Evolutionary conservation across 768 basidiomycete genomes (phyloP).

Genomic region (Pleurotus sapidus): DNA sequence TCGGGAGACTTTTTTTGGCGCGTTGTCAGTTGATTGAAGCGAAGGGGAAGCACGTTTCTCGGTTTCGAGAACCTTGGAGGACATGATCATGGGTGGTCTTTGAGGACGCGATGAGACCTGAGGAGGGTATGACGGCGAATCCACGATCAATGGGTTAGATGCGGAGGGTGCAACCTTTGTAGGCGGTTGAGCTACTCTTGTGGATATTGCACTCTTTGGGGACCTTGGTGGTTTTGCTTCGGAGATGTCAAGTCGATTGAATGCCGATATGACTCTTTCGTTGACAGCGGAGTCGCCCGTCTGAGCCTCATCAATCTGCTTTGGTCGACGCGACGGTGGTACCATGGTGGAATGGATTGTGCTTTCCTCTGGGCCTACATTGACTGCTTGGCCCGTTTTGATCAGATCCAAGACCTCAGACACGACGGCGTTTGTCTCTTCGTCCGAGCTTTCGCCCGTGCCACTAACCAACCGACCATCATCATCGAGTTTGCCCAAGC

Average conservation of each 20-base stretch:
- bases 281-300: neutral
- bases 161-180: slow-evolving; percentile 10
- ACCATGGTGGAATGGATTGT: slow-evolving; percentile 8
- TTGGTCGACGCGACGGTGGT: slow-evolving; percentile 25
- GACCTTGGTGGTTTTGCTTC: slow-evolving; percentile 1
- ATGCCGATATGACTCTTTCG: neutral
- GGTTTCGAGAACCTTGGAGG: slow-evolving; percentile 21
- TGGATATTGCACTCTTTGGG: slow-evolving; percentile 6
- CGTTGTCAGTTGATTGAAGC: slow-evolving; percentile 27
- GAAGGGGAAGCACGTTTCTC: slow-evolving; percentile 7
- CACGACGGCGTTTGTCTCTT: slow-evolving; percentile 46
- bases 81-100: slow-evolving; percentile 25
- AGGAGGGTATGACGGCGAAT: slow-evolving; percentile 19
- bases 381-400: slow-evolving; percentile 48
- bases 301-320: slow-evolving; percentile 25
- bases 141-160: slow-evolving; percentile 16
- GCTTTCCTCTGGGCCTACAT: slow-evolving; percentile 44
- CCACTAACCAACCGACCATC: slow-evolving; percentile 47
- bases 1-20: slow-evolving; percentile 22
- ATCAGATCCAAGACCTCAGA: slow-evolving; percentile 53
- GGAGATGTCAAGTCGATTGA: neutral
- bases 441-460: slow-evolving; percentile 54
- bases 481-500: slow-evolving; percentile 53
- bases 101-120: slow-evolving; percentile 18
- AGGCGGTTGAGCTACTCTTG: slow-evolving; percentile 9